These are phyloP conservation scores for Microbotryomycetes sp. DNA, from an alignment of 1,284 basidiomycete species.

Conservation along the genomic window DNA sequence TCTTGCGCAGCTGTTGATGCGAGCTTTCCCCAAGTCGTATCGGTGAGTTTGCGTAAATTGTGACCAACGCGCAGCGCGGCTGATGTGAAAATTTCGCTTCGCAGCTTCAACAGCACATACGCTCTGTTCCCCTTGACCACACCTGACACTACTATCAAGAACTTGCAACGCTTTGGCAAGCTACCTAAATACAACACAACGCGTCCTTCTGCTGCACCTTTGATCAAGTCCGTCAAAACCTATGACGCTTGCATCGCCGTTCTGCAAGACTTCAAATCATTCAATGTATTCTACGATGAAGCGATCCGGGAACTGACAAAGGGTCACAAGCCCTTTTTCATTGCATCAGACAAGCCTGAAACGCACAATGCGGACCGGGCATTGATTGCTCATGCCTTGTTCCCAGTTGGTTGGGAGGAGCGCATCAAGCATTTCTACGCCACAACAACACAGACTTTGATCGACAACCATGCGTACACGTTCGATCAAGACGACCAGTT, in stretches of 20 bases:
- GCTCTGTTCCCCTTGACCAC: slow-evolving; percentile 80
- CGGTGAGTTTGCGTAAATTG: too few species aligned
- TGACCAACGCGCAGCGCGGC: too few species aligned
- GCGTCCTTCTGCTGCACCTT: slow-evolving; percentile 5
- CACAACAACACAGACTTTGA: slow-evolving; percentile 44
- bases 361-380: slow-evolving; percentile 7
- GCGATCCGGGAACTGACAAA: slow-evolving; percentile 6
- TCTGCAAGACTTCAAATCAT: slow-evolving; percentile 6
- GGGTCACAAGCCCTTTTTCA: slow-evolving; percentile 15
- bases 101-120: slow-evolving; percentile 63
- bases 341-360: slow-evolving; percentile 4
- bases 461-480: slow-evolving; percentile 52
- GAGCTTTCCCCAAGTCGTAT: slow-evolving; percentile 63
- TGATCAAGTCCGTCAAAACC: slow-evolving; percentile 1
- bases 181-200: slow-evolving; percentile 27
- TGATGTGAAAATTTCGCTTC: too few species aligned
- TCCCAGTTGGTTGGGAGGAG: slow-evolving; percentile 17
- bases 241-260: slow-evolving; percentile 6
- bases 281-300: slow-evolving; percentile 18
- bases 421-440: slow-evolving; percentile 17
- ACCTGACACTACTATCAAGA: slow-evolving; percentile 47
- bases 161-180: slow-evolving; percentile 47
- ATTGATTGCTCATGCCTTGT: slow-evolving; percentile 15
- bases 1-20: slow-evolving; percentile 52
- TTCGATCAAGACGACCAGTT: slow-evolving; percentile 48